Evolutionary conservation across 352 stramenopile species (phyloP), one percentile per base, ranked within the genome.

Genomic region (Pythium dissimile): DNA sequence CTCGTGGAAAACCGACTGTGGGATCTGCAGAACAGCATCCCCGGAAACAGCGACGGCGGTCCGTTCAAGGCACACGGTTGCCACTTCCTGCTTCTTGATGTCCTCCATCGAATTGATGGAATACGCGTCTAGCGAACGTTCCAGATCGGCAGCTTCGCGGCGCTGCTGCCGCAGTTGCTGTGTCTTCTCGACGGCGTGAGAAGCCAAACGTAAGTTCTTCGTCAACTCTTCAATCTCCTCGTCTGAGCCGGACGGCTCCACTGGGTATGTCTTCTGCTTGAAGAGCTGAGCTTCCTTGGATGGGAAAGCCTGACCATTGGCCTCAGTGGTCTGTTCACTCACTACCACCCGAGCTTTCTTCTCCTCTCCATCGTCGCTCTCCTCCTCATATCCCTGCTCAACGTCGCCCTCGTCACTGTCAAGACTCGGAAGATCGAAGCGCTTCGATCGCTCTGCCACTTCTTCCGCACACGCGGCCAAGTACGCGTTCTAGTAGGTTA

Each of bases 61-160:
- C 26, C 69, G 72, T 56, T 93, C 80, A 18, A 89, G 72, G 44
- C 71, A 81, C n/a, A 84, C 80, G 21, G 75, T 84, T 26, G 77
- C 75, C 28, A 88, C 54, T 49, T 88, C 62, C 55, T 86, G 77
- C 2, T 64, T 65, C 30, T 77, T 61, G 30, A 89, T 73, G 46
- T 89, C 79, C 38, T 82, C 75, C 83, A 93, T 93, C 13, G 80
- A 88, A 11, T 76, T 69, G 46, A 77, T 77, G 2, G 77, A 67
- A 45, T 84, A 88, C 21, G 58, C 54, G 37, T 75, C 62, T 15
- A 56, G 42, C 10, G 60, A 54, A 5, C 43, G 38, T 10, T 70
- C 59, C 37, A 67, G 20, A 35, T 60, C 51, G 23, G 28, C 31
- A 20, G 45, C 41, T 21, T 75, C 59, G 21, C 67, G 74, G 18